Conservation (phyloP, 1,139 yeast genomes). For the Kluyveromyces sp. region DNA sequence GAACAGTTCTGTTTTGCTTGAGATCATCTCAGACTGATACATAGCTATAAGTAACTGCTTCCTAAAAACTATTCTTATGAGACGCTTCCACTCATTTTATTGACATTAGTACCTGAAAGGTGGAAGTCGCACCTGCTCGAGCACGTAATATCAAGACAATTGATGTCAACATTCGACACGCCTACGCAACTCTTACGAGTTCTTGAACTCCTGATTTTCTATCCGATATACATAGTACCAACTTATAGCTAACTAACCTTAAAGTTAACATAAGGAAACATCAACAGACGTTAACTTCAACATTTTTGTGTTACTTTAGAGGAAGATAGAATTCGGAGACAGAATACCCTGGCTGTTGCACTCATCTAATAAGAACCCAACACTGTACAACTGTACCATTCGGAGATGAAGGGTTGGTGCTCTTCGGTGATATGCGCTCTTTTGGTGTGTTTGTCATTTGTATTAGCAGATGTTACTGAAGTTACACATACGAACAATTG, state of each 20-base stretch:
- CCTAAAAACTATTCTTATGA: too few species aligned
- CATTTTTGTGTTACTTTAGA: not conserved
- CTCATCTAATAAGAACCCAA: too few species aligned
- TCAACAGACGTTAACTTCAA: not conserved
- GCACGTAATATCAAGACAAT: too few species aligned
- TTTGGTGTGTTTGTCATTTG: not conserved
- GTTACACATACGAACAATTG: conserved; percentile 69
- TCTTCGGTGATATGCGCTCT: not conserved
- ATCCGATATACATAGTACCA: not conserved
- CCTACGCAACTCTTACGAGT: too few species aligned
- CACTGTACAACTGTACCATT: not conserved
- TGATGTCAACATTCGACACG: not conserved
- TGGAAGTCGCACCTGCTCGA: too few species aligned
- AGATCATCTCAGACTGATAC: conserved; percentile 30
- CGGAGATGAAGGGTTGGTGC: not conserved
- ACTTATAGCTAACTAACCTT: not conserved
- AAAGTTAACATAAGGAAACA: not conserved
- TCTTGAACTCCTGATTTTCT: too few species aligned
- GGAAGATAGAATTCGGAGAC: too few species aligned
- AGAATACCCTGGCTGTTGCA: too few species aligned
- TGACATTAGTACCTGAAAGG: too few species aligned
- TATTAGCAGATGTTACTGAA: conserved; percentile 3
- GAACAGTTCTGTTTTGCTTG: conserved; percentile 76
- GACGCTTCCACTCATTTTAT: too few species aligned
- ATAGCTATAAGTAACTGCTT: too few species aligned